Percentiles rank a stretch among this genome's conserved stretches.
These are phyloP conservation scores for Aegilops longissima DNA, from an alignment of 176 grass and related monocot species.

Conservation along the genomic window DNA sequence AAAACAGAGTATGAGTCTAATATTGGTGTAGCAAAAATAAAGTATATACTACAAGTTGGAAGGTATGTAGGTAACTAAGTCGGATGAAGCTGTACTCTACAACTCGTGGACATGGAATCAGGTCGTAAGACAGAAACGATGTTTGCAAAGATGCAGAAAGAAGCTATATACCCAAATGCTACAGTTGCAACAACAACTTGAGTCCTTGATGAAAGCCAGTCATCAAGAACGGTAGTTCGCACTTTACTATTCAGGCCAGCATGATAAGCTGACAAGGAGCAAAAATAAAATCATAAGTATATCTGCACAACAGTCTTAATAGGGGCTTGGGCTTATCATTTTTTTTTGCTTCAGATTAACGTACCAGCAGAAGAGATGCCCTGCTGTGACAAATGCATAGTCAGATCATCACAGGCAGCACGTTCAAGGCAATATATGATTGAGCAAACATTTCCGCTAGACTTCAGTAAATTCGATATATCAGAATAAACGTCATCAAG, in stretches of 20 bases:
- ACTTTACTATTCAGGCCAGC: conserved; percentile 81
- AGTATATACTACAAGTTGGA: conserved; percentile 7
- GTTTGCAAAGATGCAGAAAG: conserved; percentile 12
- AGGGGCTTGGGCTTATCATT: conserved; percentile 14
- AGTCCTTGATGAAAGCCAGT: conserved; percentile 92
- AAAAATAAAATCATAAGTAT: conserved; percentile 11
- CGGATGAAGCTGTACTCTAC: neutral
- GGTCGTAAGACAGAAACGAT: neutral
- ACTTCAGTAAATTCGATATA: conserved; percentile 81
- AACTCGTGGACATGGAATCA: conserved; percentile 31
- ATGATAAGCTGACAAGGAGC: conserved; percentile 76
- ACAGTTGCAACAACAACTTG: conserved; percentile 97
- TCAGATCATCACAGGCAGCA: conserved; percentile 84
- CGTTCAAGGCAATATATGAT: conserved; percentile 97
- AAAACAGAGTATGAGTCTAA: conserved; percentile 24
- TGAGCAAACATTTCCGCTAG: conserved; percentile 74
- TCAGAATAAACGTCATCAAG: conserved; percentile 77
- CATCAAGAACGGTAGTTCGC: conserved; percentile 74
- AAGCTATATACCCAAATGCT: conserved; percentile 79
- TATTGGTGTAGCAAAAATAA: neutral
- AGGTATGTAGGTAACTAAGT: conserved; percentile 10
- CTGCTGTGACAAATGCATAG: conserved; percentile 56
- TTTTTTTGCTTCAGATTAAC: conserved; percentile 29
- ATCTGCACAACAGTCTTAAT: conserved; percentile 20
- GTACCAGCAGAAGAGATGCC: conserved; percentile 81